Base-by-base conservation (phyloP, 1,284 basidiomycete species). In the Stereum hirsutum region DNA sequence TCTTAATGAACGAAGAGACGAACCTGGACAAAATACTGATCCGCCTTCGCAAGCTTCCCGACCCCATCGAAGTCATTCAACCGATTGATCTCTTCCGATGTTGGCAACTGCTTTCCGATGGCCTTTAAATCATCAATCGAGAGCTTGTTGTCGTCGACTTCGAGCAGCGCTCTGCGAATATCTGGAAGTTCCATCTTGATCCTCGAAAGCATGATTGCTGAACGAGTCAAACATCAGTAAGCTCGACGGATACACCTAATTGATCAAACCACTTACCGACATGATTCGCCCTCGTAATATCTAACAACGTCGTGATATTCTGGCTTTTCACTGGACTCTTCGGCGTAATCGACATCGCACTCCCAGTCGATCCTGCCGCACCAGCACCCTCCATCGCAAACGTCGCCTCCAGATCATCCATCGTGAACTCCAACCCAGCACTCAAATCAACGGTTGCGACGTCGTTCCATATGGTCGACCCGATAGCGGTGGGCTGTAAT, bases 261-360 rank as follows among this genome's bases (percentile, higher is more conserved):
- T 15, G 28, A 27, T 23, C 1, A 40, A 19, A 12, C 43, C 26
- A 59, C 73, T 53, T 53, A 81, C 88, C 82, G 51, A 92, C 71
- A 54, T 92, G 87, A 51, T 90, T 89, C 2, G 90, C 87, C n/a
- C 89, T 71, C 8, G 78, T 83, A 38, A 86, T 85, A 54, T 89
- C 82, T 31, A 94, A 61, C 25, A 92, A 59, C 0, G 87, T 89
- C 0, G 78, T 80, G 0, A 81, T 68, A 47, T 69, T 70, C 53
- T 72, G 71, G 57, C 75, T 81, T 62, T 72, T 80, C n/a, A 63
- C 50, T 0, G 71, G 59, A 34, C 10, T 10, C 2, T 34, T 17
- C 10, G 33, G 21, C 15, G n/a, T n/a, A n/a, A n/a, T n/a, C n/a
- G n/a, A n/a, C 39, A 54, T 69, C 17, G 50, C 48, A 25, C 57